Evolutionary conservation across 768 basidiomycete species (phyloP).

Genomic region (Phanerochaete sordida): DNA sequence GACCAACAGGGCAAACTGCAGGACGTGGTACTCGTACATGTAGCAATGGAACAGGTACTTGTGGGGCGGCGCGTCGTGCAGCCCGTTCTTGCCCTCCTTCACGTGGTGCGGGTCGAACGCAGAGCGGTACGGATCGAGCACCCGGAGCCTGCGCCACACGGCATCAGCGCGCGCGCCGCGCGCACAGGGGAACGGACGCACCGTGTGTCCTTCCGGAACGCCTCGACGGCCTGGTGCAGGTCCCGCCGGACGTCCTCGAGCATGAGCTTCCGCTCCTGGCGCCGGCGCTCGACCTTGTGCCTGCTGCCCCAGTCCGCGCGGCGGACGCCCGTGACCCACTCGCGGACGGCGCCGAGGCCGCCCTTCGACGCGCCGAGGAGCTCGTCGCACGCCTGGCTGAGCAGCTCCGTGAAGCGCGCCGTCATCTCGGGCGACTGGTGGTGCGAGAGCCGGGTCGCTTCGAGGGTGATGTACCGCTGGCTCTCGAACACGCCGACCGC

Average conservation of each 20-base stretch:
- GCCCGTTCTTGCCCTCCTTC: constrained; percentile 14
- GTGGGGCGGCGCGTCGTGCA: constrained; percentile 52
- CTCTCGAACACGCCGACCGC: constrained; percentile 74
- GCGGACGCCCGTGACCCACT: constrained; percentile 46
- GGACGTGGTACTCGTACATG: constrained; percentile 59
- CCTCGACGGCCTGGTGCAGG: constrained; percentile 35
- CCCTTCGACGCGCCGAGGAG: constrained; percentile 42
- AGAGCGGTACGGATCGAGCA: constrained; percentile 60
- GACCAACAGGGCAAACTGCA: constrained; percentile 33
- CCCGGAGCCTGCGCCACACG: constrained; percentile 31
- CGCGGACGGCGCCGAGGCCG: constrained; percentile 37
- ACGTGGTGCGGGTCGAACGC: constrained; percentile 40
- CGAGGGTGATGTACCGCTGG: constrained; percentile 65
- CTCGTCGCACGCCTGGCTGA: constrained; percentile 51
- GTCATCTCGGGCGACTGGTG: constrained; percentile 44
- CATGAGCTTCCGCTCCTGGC: constrained; percentile 33
- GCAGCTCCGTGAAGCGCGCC: constrained; percentile 37
- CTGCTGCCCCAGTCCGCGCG: constrained; percentile 34
- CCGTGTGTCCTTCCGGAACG: constrained; percentile 52
- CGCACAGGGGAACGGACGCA: constrained; percentile 22
- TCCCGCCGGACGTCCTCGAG: constrained; percentile 35
- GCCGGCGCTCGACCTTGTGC: constrained; percentile 27
- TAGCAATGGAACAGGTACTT: constrained; percentile 72
- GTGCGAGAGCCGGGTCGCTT: constrained; percentile 50
- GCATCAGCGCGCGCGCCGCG: background rate